Evolutionary conservation across 805 yeast genomes (phyloP), one percentile per base, ranked within the genome.

Genomic region (Millerozyma acaciae): DNA sequence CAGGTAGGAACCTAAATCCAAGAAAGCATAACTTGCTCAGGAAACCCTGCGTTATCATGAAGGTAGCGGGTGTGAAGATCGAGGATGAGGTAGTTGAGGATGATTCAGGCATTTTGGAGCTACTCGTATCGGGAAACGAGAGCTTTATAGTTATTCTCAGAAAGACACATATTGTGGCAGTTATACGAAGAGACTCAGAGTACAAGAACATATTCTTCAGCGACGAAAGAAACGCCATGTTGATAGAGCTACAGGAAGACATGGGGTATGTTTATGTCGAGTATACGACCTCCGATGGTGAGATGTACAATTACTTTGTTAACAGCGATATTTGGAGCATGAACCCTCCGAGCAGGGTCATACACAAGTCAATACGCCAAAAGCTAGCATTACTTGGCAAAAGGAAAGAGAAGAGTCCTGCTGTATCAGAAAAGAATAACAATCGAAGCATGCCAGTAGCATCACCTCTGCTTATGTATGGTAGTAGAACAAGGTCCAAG

Each of bases 181-280:
- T 28, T 10, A 28, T 40, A 8, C 24, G 33, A n/a, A 12, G 34
- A 22, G 18, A n/a, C 8, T 30, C n/a, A 10, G 36, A 40, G 16
- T 19, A 34, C 16, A 17, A 34, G 16, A 18, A 26, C 19, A 21
- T 37, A 5, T 20, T 16, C 15, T 32, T 37, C 21, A 33, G 39
- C 29, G 14, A 21, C n/a, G 21, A 27, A 9, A 35, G 28, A 16
- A 24, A 38, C 12, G 28, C 43, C 16, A 20, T 44, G 16, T 32
- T 44, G 8, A 34, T 44, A 12, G 40, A 30, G 26, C 29, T 42
- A 9, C 23, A 26, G 7, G 20, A 30, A 10, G 16, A 17, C 6
- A n/a, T 14, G 9, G 43, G 46, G 8, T 44, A 38, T 32, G 23
- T 44, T 3, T 40, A 40, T 27, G 33, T 35, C 21, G 37, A 23